Conservation (phyloP, 495 filamentous ascomycete species). For the Sabuloglossum arenarium region DNA sequence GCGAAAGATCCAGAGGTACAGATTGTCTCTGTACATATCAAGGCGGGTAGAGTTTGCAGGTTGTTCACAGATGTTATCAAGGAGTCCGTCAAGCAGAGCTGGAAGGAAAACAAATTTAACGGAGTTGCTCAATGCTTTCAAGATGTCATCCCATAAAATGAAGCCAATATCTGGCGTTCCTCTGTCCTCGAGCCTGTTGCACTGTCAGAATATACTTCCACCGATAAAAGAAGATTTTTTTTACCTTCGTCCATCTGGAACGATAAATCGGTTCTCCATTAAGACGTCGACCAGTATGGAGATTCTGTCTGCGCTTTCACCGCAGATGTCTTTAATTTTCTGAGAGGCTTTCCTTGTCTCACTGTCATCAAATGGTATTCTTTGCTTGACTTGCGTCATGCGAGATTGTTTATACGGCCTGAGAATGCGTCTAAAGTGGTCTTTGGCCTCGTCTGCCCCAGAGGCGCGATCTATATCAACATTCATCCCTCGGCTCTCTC, state of each 20-base stretch:
- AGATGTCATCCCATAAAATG: conserved; percentile 1
- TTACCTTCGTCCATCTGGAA: neutral
- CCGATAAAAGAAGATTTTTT: neutral
- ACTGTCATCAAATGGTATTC: neutral
- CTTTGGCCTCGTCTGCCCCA: neutral
- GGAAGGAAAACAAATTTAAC: neutral
- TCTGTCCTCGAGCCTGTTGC: neutral
- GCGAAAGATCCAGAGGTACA: neutral
- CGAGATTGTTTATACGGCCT: neutral
- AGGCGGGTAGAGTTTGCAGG: neutral
- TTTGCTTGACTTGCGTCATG: neutral
- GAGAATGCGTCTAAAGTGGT: neutral
- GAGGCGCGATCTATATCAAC: neutral
- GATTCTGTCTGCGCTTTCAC: neutral
- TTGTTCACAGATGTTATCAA: neutral
- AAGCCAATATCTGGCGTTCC: neutral
- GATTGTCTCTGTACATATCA: neutral
- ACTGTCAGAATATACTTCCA: neutral
- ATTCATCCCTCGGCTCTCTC: neutral
- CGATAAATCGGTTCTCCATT: neutral
- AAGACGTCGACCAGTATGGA: neutral
- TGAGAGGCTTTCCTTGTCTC: neutral
- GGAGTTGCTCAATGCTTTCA: neutral
- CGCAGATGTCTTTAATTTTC: neutral
- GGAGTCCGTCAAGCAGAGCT: neutral